A percentile compares a stretch with the other conserved stretches of the same genome.
phyloP scores from a whole-genome alignment of 495 filamentous ascomycete genomes.

The Chaetomidium leptoderma region DNA sequence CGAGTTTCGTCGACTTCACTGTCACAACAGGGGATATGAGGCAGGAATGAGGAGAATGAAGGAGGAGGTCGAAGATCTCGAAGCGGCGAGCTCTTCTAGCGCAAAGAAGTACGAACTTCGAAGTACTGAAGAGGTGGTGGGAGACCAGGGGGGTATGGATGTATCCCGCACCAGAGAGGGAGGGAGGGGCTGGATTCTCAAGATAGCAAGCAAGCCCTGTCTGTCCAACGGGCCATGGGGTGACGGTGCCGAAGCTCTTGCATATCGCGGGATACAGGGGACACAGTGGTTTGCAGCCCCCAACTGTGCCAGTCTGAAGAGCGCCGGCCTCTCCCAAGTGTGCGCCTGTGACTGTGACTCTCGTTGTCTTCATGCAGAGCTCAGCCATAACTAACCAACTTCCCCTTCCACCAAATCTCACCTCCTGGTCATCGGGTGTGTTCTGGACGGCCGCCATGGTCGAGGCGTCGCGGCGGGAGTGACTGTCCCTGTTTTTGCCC shows the following conservation, averaged over 20 bases:
- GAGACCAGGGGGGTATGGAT: constrained; percentile 3
- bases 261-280: constrained; percentile 13
- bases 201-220: constrained; percentile 17
- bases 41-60: not conserved
- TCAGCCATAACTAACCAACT: not conserved
- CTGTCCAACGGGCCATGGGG: constrained; percentile 6
- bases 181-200: constrained; percentile 19
- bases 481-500: not conserved
- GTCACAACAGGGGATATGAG: not conserved
- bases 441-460: constrained; percentile 2
- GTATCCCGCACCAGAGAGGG: not conserved
- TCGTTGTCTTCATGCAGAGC: not conserved
- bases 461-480: not conserved
- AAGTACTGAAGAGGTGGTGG: too few species aligned
- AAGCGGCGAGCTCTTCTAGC: constrained; percentile 11
- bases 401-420: not conserved
- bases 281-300: not conserved
- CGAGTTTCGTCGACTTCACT: constrained; percentile 1
- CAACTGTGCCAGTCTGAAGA: not conserved
- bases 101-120: too few species aligned
- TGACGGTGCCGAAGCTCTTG: constrained; percentile 19
- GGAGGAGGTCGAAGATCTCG: constrained; percentile 11
- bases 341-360: not conserved
- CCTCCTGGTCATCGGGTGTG: not conserved
- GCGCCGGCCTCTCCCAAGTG: too few species aligned